Base-by-base conservation (phyloP, 805 yeast genomes). In the Candida takata region DNA sequence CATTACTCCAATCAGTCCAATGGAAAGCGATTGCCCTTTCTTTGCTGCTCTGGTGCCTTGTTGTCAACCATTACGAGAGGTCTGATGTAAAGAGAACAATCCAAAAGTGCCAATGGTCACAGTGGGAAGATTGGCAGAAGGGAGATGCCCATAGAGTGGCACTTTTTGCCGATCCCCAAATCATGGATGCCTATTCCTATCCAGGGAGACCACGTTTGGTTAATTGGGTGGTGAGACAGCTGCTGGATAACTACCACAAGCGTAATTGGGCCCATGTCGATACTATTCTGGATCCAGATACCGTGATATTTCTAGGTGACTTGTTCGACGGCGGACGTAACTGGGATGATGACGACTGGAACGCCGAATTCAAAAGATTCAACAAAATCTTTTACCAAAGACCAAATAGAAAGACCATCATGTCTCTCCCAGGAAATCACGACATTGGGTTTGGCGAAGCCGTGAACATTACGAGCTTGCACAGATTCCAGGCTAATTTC, bases 261-360 rank as follows among this genome's bases (percentile, higher is more conserved):
- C 69, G 87, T 36, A 87, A 90, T 55, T 77, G 84, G 69, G 70
- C 72, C 47, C 64, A 65, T 40, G 59, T 80, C 27, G 80, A 81
- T 42, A 44, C 60, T 7, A 44, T 60, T 3, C 65, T 92, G 35
- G 73, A 75, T 24, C 96, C 97, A 0, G 82, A 87, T 49, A 65
- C 82, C 2, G 75, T 77, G 5, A 59, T 90, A 5, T 90, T 86
- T 54, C 61, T 92, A 19, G 98, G 98, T 3, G 98, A 92, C 55
- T 58, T 90, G 47, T 83, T 90, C 54, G 98, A 92, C 60, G 97
- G 97, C 10, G 97, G 97, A 0, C 68, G 98, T 39, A 80, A 79
- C 36, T 87, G 95, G 90, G 74, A 72, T 27, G 76, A 74, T 42
- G 69, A 69, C 24, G 64, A 68, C 16, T 86, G 95, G 94, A 59